Evolutionary conservation across 2,329 filamentous ascomycete species (phyloP), one percentile per base, ranked within the genome.

Genomic region (Xylariaceae sp.): DNA sequence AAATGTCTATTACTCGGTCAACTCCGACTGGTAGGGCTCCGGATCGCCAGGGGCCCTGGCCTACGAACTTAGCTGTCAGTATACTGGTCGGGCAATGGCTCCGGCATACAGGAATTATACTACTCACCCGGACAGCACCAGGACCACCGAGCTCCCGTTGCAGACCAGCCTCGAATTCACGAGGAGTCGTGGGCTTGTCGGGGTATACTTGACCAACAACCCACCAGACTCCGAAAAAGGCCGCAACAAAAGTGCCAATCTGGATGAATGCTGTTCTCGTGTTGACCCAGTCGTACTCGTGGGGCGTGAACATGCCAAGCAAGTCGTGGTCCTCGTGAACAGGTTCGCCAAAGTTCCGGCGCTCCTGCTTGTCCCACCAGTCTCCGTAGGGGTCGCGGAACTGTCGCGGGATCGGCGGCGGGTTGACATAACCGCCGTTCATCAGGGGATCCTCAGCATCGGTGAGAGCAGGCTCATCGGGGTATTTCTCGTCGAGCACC

Each of bases 331-430:
- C 94, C 77, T 99, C 95, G 76, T 99, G 93, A 55, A 96, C 86
- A 10, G 93, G 90, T 77, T 99, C 95, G 76, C 92, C 92, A 74
- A 90, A 97, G 82, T 99, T 97, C 71, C 94, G 86, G 74, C 92
- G 88, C 76, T 97, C 94, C 78, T 99, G 94, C 76, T 92, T 89
- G 77, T 99, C 93, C 90, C 92, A 97, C 91, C 92, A 99, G 73
- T 90, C 87, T 72, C 77, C 93, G 74, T 97, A 85, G 42, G 95
- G 94, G 75, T 97, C 94, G 74, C 94, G 90, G 78, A 91, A 89
- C 75, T 92, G 88, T 68, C 93, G 89, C 82, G 96, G 97, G 76
- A 93, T 79, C 57, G 82, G 77, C 11, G 86, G 85, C 60, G 90
- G 89, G 77, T 92, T 91, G 72, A 89, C 82, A 75, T 91, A 94